Evolutionary conservation across 176 grass and related monocot genomes (phyloP).

Genomic region (Oryza glaberrima): DNA sequence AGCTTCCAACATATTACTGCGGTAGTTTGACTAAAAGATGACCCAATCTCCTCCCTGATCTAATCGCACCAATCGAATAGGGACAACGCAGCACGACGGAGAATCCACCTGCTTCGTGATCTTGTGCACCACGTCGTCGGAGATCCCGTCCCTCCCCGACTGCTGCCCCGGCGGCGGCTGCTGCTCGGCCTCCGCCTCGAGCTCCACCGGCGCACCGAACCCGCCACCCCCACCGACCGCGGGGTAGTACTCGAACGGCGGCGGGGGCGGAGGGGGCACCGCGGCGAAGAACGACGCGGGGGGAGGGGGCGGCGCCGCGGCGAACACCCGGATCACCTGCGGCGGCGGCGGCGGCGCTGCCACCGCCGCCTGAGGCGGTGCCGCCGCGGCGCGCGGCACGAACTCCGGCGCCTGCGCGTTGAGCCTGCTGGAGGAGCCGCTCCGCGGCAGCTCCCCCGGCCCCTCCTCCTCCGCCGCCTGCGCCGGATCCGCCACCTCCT

Average conservation of each 20-base stretch:
- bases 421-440: conserved; percentile 69
- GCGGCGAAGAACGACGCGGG: conserved; percentile 55
- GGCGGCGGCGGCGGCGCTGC: conserved; percentile 28
- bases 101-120: conserved; percentile 79
- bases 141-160: conserved; percentile 47
- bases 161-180: conserved; percentile 16
- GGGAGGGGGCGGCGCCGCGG: conserved; percentile 39
- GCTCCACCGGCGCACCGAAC: conserved; percentile 47
- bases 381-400: conserved; percentile 61
- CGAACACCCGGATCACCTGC: conserved; percentile 60
- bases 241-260: conserved; percentile 67
- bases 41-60: not conserved
- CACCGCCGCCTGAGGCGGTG: not conserved
- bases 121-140: conserved; percentile 78
- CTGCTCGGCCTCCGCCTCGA: conserved; percentile 44
- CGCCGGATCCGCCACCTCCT: conserved; percentile 49
- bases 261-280: conserved; percentile 45
- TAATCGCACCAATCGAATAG: conserved; percentile 5
- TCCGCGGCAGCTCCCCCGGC: conserved; percentile 49
- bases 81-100: not conserved
- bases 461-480: conserved; percentile 29
- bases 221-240: conserved; percentile 11
- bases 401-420: conserved; percentile 92
- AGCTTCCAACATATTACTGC: not conserved
- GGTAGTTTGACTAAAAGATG: not conserved